Base-by-base conservation (phyloP, 768 basidiomycete species). In the Rhizopogon vulgaris region DNA sequence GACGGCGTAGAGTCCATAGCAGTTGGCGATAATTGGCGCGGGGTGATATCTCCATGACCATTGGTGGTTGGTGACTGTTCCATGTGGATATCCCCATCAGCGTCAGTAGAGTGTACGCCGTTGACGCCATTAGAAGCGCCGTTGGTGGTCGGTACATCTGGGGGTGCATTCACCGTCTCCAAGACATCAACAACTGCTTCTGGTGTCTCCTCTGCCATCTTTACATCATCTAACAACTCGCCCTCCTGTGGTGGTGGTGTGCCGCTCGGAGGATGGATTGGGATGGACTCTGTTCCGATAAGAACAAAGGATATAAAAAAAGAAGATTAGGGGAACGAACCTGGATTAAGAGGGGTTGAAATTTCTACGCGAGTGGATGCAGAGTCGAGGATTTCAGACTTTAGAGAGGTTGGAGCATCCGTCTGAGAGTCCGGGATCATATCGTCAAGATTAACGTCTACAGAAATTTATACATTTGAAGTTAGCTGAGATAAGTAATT, bases 201-300 rank as follows among this genome's bases (percentile, higher is more conserved):
- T 32, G 58, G 57, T 28, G 56, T 57, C 53, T 71, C 67, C 58
- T 80, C 80, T n/a, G 69, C 71, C 78, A 84, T 81, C 63, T 77
- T 76, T 34, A 83, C 73, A 67, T 86, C 83, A 52, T 77, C 71
- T 34, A 74, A 60, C 6, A 71, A 70, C 56, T 78, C 71, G 37
- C 73, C 69, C 32, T 71, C 59, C n/a, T 73, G 69, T 12, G 78
- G 73, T 3, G 74, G 72, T 27, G 73, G 73, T 6, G 79, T 77
- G 37, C 75, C 75, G 49, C 69, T 63, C 39, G 76, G 73, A 17
- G 75, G 70, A 54, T 73, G 66, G 52, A 77, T 65, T 24, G 75
- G 69, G 27, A 77, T 73, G 30, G 73, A 65, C 51, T 60, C 78
- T 78, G 63, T 53, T 54, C 52, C 52, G 64, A 62, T 62, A 60